phyloP scores from a whole-genome alignment of 306 rosid species.

The Sphenostylis stenocarpa region DNA sequence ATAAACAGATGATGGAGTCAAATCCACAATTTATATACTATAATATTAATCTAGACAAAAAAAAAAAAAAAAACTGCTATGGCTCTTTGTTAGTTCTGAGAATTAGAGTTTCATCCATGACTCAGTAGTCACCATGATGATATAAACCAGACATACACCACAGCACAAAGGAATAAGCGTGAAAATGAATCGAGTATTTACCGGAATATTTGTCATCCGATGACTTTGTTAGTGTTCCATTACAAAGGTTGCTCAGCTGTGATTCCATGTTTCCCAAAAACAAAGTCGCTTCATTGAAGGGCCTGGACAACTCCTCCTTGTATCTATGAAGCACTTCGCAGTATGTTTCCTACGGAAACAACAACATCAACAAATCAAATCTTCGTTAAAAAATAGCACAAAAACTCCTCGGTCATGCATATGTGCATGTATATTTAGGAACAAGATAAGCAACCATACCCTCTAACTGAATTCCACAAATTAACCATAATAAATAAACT shows the following conservation, averaged over 20 bases:
- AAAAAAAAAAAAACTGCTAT: not conserved
- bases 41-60: not conserved
- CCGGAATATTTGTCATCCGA: slow-evolving; percentile 42
- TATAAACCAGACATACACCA: not conserved
- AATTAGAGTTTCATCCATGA: not conserved
- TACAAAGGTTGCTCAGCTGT: slow-evolving; percentile 64
- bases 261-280: slow-evolving; percentile 58
- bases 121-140: not conserved
- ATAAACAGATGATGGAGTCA: not conserved
- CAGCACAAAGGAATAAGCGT: not conserved
- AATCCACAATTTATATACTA: not conserved
- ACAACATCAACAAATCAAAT: not conserved
- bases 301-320: slow-evolving; percentile 66
- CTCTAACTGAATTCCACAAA: not conserved
- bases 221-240: slow-evolving; percentile 44
- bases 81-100: not conserved
- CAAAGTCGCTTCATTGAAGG: slow-evolving; percentile 61
- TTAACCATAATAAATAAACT: not conserved
- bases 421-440: not conserved
- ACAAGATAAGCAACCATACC: not conserved
- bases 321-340: slow-evolving; percentile 53
- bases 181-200: not conserved
- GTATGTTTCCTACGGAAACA: slow-evolving; percentile 56
- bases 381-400: not conserved
- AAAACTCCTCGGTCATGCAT: too few relatives aligned